Evolutionary conservation across 257 asterid genomes (phyloP), one percentile per base, ranked within the genome.

Genomic region (Solanum pinnatisectum): DNA sequence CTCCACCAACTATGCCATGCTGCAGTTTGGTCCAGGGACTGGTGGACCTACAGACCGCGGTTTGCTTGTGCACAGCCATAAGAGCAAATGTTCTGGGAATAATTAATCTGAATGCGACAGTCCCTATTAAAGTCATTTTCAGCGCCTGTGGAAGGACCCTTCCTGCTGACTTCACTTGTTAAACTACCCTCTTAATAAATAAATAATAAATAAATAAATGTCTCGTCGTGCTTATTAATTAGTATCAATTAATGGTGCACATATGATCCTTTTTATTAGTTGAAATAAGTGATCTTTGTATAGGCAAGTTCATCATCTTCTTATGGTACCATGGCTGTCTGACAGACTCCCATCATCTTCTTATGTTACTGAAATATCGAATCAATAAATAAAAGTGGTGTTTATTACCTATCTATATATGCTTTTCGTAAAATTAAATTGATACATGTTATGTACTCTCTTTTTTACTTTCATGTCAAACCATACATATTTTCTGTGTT

Each of bases 1-100:
- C 5, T 42, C 91, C 93, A 60, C 87, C 88, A 35, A 20, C 46
- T 7, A 3, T 5, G 86, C 91, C 89, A 13, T 91, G 92, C 37
- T 90, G 91, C 84, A 16, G 35, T 8, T 11, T 90, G 72, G 16
- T 90, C 39, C 71, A 71, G 25, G 90, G 92, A 10, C 85, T 91
- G 82, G 46, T 1, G 23, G 93, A 91, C 12, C 37, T 88, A 25
- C 35, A 67, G 35, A 36, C 73, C 8, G 35, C 73, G 0, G 36
- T 11, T 67, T 67, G 35, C 18, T 11, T 27, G 36, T 67, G 73
- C 73, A 27, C 35, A 4, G 73, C 73, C 35, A 67, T 67, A 67
- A 68, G 5, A 27, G 74, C 36, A 68, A 68, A 27, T 3, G 74
- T 68, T 9, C 0, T 68, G 22, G 74, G 37, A 27, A 25, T 67